These are phyloP conservation scores for Calonectria multiphialidica DNA, from an alignment of 2,329 filamentous ascomycete species.

Conservation along the genomic window DNA sequence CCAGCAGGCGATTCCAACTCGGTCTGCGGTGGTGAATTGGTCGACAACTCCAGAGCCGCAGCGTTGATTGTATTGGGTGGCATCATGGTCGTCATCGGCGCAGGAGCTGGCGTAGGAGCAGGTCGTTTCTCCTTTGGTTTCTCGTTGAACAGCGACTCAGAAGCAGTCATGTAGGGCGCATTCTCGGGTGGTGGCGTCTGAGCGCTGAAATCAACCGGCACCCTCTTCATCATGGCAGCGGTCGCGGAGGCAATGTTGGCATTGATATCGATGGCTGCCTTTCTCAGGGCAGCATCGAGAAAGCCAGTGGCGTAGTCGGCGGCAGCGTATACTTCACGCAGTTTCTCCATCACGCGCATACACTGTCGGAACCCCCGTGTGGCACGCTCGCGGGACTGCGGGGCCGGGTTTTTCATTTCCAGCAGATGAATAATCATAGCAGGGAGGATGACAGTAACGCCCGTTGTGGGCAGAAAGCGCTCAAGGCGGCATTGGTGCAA, in stretches of 20 bases:
- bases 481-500: conserved; percentile 81
- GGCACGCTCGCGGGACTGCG: conserved; percentile 77
- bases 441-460: conserved; percentile 90
- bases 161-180: conserved; percentile 56
- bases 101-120: conserved; percentile 14
- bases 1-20: conserved; percentile 54
- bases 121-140: conserved; percentile 40
- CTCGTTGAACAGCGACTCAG: conserved; percentile 54
- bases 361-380: conserved; percentile 89
- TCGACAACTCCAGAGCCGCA: conserved; percentile 50
- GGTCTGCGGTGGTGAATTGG: conserved; percentile 59
- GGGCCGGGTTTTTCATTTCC: conserved; percentile 87
- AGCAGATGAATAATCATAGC: conserved; percentile 95
- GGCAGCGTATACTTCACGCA: conserved; percentile 90
- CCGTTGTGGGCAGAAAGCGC: conserved; percentile 86
- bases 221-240: conserved; percentile 51
- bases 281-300: conserved; percentile 90
- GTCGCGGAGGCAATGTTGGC: conserved; percentile 49
- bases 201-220: conserved; percentile 52
- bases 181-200: conserved; percentile 69
- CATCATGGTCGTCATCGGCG: conserved; percentile 42
- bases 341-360: conserved; percentile 89
- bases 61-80: conserved; percentile 54
- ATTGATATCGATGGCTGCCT: conserved; percentile 82
- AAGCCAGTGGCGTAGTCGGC: conserved; percentile 98